Percentiles rank a stretch among this genome's conserved stretches.
phyloP scores from a whole-genome alignment of 129 eudicot species.

The Arctium lappa region DNA sequence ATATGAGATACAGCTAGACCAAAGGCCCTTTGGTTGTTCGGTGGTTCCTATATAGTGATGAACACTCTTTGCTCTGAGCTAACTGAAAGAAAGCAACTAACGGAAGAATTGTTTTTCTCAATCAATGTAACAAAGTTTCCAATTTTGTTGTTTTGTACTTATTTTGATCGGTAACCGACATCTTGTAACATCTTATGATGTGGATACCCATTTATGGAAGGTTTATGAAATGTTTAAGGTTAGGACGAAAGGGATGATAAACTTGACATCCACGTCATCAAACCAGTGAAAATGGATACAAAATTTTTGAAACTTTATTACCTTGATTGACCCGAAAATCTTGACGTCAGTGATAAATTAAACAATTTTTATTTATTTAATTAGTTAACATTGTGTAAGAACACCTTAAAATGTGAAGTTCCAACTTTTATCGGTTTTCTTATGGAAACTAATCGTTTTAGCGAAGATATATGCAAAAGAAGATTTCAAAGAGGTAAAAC shows the following conservation, averaged over 20 bases:
- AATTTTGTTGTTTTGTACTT: too few relatives aligned
- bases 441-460: constrained; percentile 28
- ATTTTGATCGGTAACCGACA: not conserved
- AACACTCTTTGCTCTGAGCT: too few relatives aligned
- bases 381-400: not conserved
- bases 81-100: too few relatives aligned
- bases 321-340: not conserved
- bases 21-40: not conserved
- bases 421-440: not conserved
- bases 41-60: too few relatives aligned
- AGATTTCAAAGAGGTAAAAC: constrained; percentile 45
- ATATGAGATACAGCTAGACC: not conserved
- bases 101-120: too few relatives aligned
- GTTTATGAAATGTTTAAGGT: not conserved
- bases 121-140: too few relatives aligned
- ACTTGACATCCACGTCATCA: not conserved
- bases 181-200: not conserved
- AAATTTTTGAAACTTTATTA: not conserved
- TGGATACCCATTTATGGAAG: not conserved
- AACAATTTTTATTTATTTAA: not conserved
- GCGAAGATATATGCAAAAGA: constrained; percentile 64
- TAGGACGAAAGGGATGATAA: not conserved
- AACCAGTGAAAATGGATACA: not conserved
- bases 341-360: not conserved
- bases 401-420: not conserved